phyloP scores from a whole-genome alignment of 176 grass and related monocot species.

The Carex scoparia region DNA sequence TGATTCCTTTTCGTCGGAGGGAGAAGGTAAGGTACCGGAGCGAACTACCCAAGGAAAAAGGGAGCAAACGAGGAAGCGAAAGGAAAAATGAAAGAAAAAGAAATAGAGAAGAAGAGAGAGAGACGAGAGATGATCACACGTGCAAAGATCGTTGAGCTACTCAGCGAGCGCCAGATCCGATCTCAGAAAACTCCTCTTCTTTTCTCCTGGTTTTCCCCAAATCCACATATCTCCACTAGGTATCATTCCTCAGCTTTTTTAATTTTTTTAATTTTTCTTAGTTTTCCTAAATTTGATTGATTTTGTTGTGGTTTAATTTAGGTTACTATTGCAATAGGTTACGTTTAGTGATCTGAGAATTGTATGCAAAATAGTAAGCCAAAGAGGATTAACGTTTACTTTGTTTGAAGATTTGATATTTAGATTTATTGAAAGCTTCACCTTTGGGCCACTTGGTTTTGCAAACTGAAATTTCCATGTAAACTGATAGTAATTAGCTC shows the following conservation, averaged over 20 bases:
- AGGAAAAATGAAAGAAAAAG: not conserved
- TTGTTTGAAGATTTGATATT: not conserved
- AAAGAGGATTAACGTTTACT: not conserved
- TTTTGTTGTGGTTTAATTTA: slow-evolving; percentile 1
- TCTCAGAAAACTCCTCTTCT: slow-evolving; percentile 62
- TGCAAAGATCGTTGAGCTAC: slow-evolving; percentile 84
- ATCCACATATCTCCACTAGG: slow-evolving; percentile 73
- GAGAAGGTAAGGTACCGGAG: not conserved
- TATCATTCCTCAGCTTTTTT: slow-evolving; percentile 17
- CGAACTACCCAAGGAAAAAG: not conserved
- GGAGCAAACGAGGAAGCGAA: not conserved
- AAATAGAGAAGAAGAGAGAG: slow-evolving; percentile 13
- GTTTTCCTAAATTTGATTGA: not conserved
- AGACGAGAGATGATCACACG: slow-evolving; percentile 78
- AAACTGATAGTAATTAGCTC: not conserved
- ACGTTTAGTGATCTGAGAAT: slow-evolving; percentile 17
- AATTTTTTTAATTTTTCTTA: not conserved
- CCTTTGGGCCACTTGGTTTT: not conserved
- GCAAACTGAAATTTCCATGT: not conserved
- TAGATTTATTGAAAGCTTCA: slow-evolving; percentile 5
- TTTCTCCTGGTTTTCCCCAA: slow-evolving; percentile 69
- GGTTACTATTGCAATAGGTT: slow-evolving; percentile 23
- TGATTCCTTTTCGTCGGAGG: not conserved
- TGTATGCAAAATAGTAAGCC: not conserved
- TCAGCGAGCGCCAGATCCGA: slow-evolving; percentile 89